Evolutionary conservation across 345 rosid species (phyloP).

Genomic region (Citrus australasica): DNA sequence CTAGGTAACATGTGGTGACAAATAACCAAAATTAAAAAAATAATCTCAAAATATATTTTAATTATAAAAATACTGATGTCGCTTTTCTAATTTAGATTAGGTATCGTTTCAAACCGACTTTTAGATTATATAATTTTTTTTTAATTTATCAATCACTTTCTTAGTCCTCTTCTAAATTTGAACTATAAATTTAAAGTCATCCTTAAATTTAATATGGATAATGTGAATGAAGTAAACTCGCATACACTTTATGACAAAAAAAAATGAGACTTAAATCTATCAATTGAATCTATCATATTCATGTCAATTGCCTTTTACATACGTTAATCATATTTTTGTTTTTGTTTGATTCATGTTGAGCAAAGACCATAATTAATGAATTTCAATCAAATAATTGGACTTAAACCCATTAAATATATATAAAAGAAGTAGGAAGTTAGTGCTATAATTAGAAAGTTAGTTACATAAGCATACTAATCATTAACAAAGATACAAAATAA

Average conservation of each 20-base stretch:
- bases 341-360: not conserved
- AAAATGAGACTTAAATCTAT: not conserved
- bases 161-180: not conserved
- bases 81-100: not conserved
- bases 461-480: not conserved
- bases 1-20: conserved; percentile 1
- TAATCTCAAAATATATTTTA: not conserved
- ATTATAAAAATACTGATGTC: not conserved
- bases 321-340: not conserved
- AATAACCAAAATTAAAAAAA: not conserved
- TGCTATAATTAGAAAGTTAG: not conserved
- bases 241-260: not conserved
- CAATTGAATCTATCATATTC: not conserved
- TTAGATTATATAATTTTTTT: not conserved
- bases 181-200: not conserved
- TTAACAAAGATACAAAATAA: not conserved
- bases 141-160: conserved; percentile 20
- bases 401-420: not conserved
- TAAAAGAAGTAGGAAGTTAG: too few relatives aligned
- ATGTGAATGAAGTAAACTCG: not conserved
- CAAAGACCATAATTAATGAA: not conserved
- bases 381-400: not conserved
- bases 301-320: not conserved
- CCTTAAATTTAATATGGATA: not conserved
- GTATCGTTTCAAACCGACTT: not conserved